These are phyloP conservation scores for Chrysochromulina tobinii DNA, from an alignment of 78 protist genomes.

Conservation along the genomic window DNA sequence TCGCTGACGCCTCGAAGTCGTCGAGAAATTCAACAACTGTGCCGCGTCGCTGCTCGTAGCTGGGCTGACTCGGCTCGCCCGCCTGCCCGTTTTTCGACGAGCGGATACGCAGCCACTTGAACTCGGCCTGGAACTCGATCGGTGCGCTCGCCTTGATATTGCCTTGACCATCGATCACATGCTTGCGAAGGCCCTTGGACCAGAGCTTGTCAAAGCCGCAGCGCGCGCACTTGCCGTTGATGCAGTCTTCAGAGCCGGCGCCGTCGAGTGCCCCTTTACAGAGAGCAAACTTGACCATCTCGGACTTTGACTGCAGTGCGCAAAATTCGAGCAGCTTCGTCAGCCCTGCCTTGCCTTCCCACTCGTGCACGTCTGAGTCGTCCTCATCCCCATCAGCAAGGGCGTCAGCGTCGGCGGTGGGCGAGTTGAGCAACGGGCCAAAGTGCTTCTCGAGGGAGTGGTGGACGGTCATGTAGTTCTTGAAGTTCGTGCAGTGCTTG, in stretches of 20 bases:
- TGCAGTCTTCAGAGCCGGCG: neutral
- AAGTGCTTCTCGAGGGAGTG: neutral
- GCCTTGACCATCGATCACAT: neutral
- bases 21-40: neutral
- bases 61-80: neutral
- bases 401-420: neutral
- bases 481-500: neutral
- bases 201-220: neutral
- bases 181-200: neutral
- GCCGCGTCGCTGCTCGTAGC: neutral
- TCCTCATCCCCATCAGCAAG: neutral
- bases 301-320: neutral
- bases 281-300: neutral
- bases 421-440: neutral
- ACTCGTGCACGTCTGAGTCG: neutral
- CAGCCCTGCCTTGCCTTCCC: neutral
- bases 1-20: neutral
- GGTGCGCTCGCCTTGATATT: neutral
- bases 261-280: neutral
- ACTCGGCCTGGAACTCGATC: neutral
- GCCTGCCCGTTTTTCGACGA: neutral
- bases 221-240: neutral
- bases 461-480: neutral
- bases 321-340: neutral
- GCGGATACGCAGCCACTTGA: neutral